Evolutionary conservation across 2,329 filamentous ascomycete species (phyloP), one percentile per base, ranked within the genome.

Genomic region (Apiospora sp.): DNA sequence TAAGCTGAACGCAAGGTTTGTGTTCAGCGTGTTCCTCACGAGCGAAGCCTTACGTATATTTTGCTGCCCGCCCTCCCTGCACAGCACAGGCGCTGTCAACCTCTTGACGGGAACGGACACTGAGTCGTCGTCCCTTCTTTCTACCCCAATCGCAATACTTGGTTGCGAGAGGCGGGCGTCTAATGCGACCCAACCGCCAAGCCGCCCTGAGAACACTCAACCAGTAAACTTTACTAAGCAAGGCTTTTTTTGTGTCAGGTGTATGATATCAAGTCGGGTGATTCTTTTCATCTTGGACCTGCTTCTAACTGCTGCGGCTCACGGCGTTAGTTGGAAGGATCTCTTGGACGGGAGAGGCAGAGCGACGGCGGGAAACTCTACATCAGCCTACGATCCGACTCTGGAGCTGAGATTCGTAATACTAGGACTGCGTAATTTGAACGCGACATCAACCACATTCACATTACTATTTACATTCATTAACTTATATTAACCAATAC

Each of bases 231-330:
- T 3, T 41, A 41, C 37, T 37, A n/a, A 12, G 34, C 58, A 64
- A 64, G 37, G 37, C 7, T 34, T 19, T 58, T 58, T 19, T 30
- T n/a, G 54, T 34, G 54, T 37, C 30, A 61, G 54, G 54, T 37
- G 16, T n/a, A 61, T 61, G 54, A 34, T 37, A 14, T 61, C 19
- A 37, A 22, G 19, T 37, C 54, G 30, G 54, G 30, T 37, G 54
- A 37, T 61, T n/a, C 30, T 34, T 30, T 30, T 48, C 12, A 61
- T 61, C 54, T 61, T 22, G 54, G 16, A 37, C 54, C 54, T 37
- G 54, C 54, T n/a, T 37, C 54, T n/a, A n/a, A n/a, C 19, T n/a
- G 27, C 27, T 61, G 54, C 54, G 54, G 54, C 54, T 61, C 54
- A 27, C 27, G 30, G 27, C 30, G 27, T 61, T 61, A 61, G 54